These are phyloP conservation scores for Plenodomus tracheiphilus DNA, from an alignment of 2,329 filamentous ascomycete species.

Conservation along the genomic window DNA sequence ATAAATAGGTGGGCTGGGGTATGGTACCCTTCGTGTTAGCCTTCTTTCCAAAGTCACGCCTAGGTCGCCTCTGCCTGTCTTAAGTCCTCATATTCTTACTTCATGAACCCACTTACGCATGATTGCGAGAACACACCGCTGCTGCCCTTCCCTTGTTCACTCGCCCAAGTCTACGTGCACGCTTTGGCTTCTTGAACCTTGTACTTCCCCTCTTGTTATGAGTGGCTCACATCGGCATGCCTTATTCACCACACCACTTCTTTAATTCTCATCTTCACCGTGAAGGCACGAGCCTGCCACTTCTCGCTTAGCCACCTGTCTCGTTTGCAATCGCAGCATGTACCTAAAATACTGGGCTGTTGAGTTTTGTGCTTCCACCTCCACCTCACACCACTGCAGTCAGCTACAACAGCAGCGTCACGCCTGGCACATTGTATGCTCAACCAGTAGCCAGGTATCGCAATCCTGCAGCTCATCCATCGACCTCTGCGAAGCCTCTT, in stretches of 20 bases:
- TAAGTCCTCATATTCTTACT: neutral
- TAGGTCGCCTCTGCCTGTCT: neutral
- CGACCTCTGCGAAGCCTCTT: neutral
- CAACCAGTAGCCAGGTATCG: too few relatives aligned
- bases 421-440: too few relatives aligned
- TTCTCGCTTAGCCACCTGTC: neutral
- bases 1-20: constrained; percentile 21
- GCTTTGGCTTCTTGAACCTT: neutral
- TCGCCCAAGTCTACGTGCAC: neutral
- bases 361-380: neutral
- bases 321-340: neutral
- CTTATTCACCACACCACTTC: neutral
- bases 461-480: too few relatives aligned
- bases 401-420: neutral
- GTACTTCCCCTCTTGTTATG: neutral
- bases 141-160: neutral
- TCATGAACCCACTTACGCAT: neutral
- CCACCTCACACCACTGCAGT: neutral
- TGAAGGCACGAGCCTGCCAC: neutral
- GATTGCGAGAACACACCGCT: neutral
- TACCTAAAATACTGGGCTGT: neutral
- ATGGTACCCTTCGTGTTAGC: constrained; percentile 1
- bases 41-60: neutral
- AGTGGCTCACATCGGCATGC: neutral
- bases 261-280: constrained; percentile 5